These are phyloP conservation scores for Cercophora newfieldiana DNA, from an alignment of 495 filamentous ascomycete species.

Conservation along the genomic window DNA sequence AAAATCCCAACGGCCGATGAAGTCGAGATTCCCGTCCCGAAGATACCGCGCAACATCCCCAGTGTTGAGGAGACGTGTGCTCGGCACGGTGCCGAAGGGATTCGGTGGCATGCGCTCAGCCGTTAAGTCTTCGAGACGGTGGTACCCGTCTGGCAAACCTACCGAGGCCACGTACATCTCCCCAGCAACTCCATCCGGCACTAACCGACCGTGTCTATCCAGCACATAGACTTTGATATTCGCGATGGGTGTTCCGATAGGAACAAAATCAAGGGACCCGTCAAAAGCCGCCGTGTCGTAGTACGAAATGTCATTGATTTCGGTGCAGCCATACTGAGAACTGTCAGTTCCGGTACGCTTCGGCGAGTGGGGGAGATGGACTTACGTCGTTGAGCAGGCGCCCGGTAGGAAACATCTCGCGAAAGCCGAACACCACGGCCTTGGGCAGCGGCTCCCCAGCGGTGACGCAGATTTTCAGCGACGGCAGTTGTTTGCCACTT, in stretches of 20 bases:
- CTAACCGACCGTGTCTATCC: not conserved
- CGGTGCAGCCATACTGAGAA: constrained; percentile 5
- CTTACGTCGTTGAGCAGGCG: constrained; percentile 5
- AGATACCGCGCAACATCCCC: not conserved
- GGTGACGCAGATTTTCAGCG: not conserved
- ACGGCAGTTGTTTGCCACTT: not conserved
- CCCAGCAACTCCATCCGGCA: not conserved
- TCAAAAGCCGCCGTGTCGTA: not conserved
- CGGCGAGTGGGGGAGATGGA: too few relatives aligned
- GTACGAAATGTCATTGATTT: not conserved
- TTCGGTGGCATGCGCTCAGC: not conserved
- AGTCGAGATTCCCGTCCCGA: not conserved
- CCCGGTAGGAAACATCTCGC: not conserved
- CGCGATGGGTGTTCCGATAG: not conserved
- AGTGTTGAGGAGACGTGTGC: not conserved
- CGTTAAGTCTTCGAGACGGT: not conserved
- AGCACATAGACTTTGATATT: not conserved
- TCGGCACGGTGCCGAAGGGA: not conserved
- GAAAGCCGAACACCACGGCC: not conserved
- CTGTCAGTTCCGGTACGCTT: too few relatives aligned
- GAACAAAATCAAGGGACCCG: not conserved
- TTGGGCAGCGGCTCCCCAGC: not conserved
- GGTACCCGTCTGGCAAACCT: not conserved
- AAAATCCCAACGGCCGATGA: constrained; percentile 1
- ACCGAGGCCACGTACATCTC: not conserved